Evolutionary conservation across 768 basidiomycete species (phyloP).

Genomic region (Leccinum variicolor): DNA sequence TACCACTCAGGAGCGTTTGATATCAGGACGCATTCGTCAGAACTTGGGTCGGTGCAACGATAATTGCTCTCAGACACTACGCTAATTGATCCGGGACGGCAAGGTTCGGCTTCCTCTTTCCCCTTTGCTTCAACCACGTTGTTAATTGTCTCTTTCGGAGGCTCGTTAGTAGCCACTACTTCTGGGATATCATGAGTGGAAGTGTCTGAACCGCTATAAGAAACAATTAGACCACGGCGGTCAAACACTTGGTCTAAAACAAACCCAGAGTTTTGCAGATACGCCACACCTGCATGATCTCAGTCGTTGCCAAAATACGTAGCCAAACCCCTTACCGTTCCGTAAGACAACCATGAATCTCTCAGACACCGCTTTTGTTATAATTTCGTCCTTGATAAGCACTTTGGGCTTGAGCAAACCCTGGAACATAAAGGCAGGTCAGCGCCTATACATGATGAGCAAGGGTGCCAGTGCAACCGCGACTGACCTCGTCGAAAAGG

Average conservation of each 20-base stretch:
- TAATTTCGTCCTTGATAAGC: constrained; percentile 6
- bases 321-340: constrained; percentile 9
- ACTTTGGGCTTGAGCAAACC: constrained; percentile 8
- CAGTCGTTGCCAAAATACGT: neutral
- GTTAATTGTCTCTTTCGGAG: neutral
- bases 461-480: neutral
- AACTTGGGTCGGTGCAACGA: constrained; percentile 14
- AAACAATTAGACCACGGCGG: neutral
- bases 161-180: neutral
- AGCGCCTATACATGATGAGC: neutral
- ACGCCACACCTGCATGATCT: constrained; percentile 18
- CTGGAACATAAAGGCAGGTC: constrained; percentile 1
- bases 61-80: constrained; percentile 23
- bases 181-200: neutral
- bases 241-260: neutral
- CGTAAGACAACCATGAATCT: constrained; percentile 3
- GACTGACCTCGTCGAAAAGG: constrained; percentile 15
- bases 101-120: neutral
- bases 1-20: constrained; percentile 6
- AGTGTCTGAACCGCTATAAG: constrained; percentile 1
- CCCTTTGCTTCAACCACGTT: neutral
- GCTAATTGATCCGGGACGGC: constrained; percentile 12
- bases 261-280: constrained; percentile 15
- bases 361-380: constrained; percentile 13
- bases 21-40: neutral